phyloP scores from a whole-genome alignment of 2,329 filamentous ascomycete species.

The Fusarium sp. region DNA sequence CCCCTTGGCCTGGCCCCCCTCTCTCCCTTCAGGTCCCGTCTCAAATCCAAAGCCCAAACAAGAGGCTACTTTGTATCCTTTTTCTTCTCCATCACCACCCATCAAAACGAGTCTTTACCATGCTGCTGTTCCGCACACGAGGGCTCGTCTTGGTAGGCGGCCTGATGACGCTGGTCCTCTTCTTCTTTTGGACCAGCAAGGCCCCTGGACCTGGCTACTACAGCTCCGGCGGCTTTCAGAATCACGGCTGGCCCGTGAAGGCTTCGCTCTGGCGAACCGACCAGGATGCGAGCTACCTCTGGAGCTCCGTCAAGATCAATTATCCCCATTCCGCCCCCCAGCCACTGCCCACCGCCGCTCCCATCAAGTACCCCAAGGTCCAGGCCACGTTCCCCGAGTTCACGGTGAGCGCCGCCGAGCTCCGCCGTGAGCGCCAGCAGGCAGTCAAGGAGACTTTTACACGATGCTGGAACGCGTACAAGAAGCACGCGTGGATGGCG shows the following conservation, averaged over 20 bases:
- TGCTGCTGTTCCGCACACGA: conserved; percentile 42
- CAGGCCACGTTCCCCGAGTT: conserved; percentile 49
- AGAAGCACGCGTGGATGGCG: conserved; percentile 70
- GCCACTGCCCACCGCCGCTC: conserved; percentile 47
- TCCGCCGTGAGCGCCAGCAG: conserved; percentile 52
- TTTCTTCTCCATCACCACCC: background rate
- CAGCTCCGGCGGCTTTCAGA: conserved; percentile 30
- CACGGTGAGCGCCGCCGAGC: conserved; percentile 35
- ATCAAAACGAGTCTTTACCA: conserved; percentile 24
- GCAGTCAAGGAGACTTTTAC: conserved; percentile 58
- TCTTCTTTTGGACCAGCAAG: conserved; percentile 36
- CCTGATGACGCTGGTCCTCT: conserved; percentile 37
- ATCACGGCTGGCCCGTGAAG: conserved; percentile 38
- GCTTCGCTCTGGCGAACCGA: conserved; percentile 39
- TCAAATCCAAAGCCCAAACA: background rate
- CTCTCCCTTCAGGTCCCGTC: background rate
- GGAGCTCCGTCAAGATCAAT: conserved; percentile 44
- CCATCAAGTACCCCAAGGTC: conserved; percentile 49
- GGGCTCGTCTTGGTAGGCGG: conserved; percentile 33
- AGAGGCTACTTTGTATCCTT: background rate
- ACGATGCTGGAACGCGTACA: conserved; percentile 68
- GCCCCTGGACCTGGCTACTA: conserved; percentile 31
- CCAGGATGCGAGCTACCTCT: conserved; percentile 45
- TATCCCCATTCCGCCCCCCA: conserved; percentile 47
- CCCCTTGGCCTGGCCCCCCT: background rate